Evolutionary conservation across 2,329 filamentous ascomycete species (phyloP).

Genomic region (Dothideomycetes sp.): DNA sequence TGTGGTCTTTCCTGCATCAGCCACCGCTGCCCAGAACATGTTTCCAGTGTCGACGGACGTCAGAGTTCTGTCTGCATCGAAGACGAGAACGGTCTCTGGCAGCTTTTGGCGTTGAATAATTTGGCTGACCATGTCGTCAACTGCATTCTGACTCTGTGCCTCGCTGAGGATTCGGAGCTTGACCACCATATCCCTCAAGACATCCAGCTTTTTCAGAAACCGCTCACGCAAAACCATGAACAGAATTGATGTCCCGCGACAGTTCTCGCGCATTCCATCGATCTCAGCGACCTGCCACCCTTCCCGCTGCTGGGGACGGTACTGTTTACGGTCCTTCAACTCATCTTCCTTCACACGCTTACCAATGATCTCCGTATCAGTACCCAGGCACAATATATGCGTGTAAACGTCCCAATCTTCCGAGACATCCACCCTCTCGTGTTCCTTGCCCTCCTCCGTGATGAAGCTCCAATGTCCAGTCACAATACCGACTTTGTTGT

Average conservation of each 20-base stretch:
- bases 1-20: too few relatives aligned
- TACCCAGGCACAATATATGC: slow-evolving; percentile 50
- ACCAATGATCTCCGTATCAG: slow-evolving; percentile 26
- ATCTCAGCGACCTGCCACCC: slow-evolving; percentile 31
- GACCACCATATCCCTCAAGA: too few relatives aligned
- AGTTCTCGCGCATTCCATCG: slow-evolving; percentile 34
- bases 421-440: slow-evolving; percentile 33
- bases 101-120: slow-evolving; percentile 24
- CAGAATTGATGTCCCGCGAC: slow-evolving; percentile 38
- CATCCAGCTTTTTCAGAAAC: too few relatives aligned
- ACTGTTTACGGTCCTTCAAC: too few relatives aligned
- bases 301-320: slow-evolving; percentile 14
- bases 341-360: too few relatives aligned
- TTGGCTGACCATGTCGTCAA: slow-evolving; percentile 4
- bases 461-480: slow-evolving; percentile 50
- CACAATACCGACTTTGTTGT: slow-evolving; percentile 38
- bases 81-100: slow-evolving; percentile 43
- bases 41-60: slow-evolving; percentile 40
- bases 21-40: slow-evolving; percentile 40
- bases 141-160: too few relatives aligned
- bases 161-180: too few relatives aligned
- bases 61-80: slow-evolving; percentile 53
- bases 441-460: slow-evolving; percentile 34
- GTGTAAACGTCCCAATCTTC: slow-evolving; percentile 42
- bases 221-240: too few relatives aligned